Conservation (phyloP, 169 alveolate genomes). For the Plasmodium gonderi region DNA sequence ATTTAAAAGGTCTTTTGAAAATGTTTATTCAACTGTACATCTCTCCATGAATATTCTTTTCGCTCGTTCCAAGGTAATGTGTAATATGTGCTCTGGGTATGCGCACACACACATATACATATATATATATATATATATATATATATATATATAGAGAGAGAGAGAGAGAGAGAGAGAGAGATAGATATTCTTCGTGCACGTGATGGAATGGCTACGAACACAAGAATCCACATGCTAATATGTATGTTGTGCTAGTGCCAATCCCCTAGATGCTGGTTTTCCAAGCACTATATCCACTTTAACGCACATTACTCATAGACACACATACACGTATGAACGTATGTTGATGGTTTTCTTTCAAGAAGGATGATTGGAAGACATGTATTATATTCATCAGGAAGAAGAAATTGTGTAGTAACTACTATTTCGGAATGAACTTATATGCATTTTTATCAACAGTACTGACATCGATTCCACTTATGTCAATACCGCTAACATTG, state of each 20-base stretch:
- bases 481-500: constrained; percentile 1
- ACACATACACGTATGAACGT: neutral
- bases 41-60: neutral
- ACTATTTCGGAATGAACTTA: constrained; percentile 5
- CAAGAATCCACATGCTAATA: no score
- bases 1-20: neutral
- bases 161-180: no score
- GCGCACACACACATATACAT: no score
- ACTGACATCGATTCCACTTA: constrained; percentile 29
- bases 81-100: no score
- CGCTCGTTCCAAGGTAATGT: neutral
- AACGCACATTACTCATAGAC: no score
- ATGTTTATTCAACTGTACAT: neutral
- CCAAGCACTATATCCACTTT: no score
- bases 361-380: neutral
- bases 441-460: constrained; percentile 16
- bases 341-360: neutral
- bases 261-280: no score
- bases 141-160: no score
- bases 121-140: no score
- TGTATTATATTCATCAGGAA: neutral
- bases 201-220: no score
- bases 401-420: neutral
- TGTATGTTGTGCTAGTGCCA: no score
- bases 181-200: no score